Evolutionary conservation across 805 yeast species (phyloP), one percentile per base, ranked within the genome.

Genomic region (Lipomyces starkeyi): DNA sequence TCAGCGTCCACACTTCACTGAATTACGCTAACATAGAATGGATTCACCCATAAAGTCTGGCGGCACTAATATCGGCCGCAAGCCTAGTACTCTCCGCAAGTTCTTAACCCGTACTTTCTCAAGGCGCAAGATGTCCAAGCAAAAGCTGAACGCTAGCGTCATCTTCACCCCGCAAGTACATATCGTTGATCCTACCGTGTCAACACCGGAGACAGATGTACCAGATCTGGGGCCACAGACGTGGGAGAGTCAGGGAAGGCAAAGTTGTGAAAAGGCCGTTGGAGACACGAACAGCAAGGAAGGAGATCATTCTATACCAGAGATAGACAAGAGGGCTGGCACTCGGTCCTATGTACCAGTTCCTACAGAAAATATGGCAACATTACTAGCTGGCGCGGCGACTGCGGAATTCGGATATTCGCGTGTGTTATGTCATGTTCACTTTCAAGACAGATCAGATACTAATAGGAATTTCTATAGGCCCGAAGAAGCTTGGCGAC

Each of bases 101-200:
- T 52, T 65, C 43, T 58, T 65, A 35, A 34, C 61, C 34, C 62
- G 63, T 20, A 65, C 68, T 7, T 65, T 65, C 49, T 40, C 58
- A 22, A 55, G 64, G 11, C 64, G 64, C 58, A 49, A 43, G 54
- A 17, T 27, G 62, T 22, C 67, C 61, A 32, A 40, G 34, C 43
- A 53, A 40, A 35, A 53, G 58, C 58, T 8, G 40, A 37, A 27
- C 29, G n/a, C 37, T 8, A 54, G 49, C 11, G 49, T 43, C 14
- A 37, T 37, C 49, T 43, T 43, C 49, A 43, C 22, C 49, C 49
- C 49, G 49, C 20, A 43, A 17, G 49, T 8, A 7, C 49, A n/a
- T n/a, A 43, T 7, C 20, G 49, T 43, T 43, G 20, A 43, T n/a
- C 49, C 22, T 43, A 17, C 49, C 11, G 8, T n/a, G 20, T n/a